Base-by-base conservation (phyloP, 1,284 basidiomycete species). In the Leccinum ambiguum region DNA sequence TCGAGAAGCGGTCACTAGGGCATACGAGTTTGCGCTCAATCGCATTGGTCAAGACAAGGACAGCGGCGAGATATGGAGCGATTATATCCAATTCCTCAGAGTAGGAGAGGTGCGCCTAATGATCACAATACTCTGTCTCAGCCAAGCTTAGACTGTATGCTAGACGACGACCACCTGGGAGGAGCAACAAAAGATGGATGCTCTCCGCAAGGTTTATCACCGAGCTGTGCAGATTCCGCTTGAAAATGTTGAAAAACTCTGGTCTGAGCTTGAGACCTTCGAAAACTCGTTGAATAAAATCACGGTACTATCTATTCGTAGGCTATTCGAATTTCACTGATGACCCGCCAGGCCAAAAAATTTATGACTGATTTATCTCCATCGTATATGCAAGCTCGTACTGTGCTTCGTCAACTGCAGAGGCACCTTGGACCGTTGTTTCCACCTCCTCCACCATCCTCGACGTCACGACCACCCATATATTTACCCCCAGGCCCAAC, bases 191-290 rank as follows among this genome's bases (percentile, higher is more conserved):
- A 95, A 96, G 77, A 96, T 95, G 89, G 97, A 98, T 72, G 86
- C 88, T 4, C 82, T 99, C 4, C 89, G 97, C 64, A 94, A 94
- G 74, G 89, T 94, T 4, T 98, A 97, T 78, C 95, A 97, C 73
- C 88, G 94, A 61, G 97, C 94, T 0, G 92, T 98, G 39, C 92
- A 94, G 71, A 94, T 97, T 23, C 97, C 97, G 0, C 84, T 98
- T 70, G 90, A 95, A 76, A 97, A 96, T 72, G 89, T 99, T 71
- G 96, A 98, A 78, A 83, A 84, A 54, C 84, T 99, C 54, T 99
- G 97, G 97, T 89, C 93, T 74, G 94, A 97, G 63, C 93, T 96
- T 71, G 96, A 98, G 76, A 82, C 90, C 0, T 99, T 98, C 73
- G 97, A 99, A 77, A 96, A 89, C 66, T 85, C 85, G 53, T 81